Evolutionary conservation across 2,329 filamentous ascomycete genomes (phyloP), one percentile per base, ranked within the genome.

Genomic region (Scortechinia acanthostroma): DNA sequence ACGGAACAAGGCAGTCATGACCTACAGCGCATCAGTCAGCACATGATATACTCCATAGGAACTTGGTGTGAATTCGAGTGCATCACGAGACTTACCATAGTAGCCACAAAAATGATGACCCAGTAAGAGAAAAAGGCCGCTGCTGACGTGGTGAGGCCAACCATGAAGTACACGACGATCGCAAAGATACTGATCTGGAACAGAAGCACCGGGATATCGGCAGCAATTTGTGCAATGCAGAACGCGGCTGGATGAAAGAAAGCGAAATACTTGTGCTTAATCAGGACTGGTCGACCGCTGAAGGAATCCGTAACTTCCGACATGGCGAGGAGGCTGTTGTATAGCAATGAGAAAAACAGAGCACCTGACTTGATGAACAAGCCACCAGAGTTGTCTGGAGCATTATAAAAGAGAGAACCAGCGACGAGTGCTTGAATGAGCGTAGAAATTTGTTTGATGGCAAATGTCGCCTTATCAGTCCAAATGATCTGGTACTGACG

Each of bases 381-480:
- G 5, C 82, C 83, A 1, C 61, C 67, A 0, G 78, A 76, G 43
- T 73, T 77, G 20, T 63, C 48, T 0, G 80, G 72, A 0, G 80
- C 75, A 46, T 80, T 70, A 60, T 86, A 87, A 60, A 87, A 87
- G 3, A 86, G 67, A 0, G 80, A 85, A 4, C 81, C 82, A 2
- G 73, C 68, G 47, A 86, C 75, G 3, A 87, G 59, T 0, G 81
- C 79, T 52, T 83, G 77, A 0, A 69, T 52, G 4, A 85, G 53
- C 1, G 74, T 80, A 0, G 73, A 70, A 3, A 68, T 59, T 51
- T 84, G 78, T 55, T 81, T 83, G 60, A 83, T 78, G 49, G 80
- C 51, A 30, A 84, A 77, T 0, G 77, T 80, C 0, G 74, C 67
- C 51, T 80, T 82, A 58, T 86, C 80, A 33, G 80, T 80, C 68